Percentiles rank a stretch among this genome's conserved stretches.
phyloP scores from a whole-genome alignment of 352 stramenopile genomes.

The Globisporangium megalacanthum region DNA sequence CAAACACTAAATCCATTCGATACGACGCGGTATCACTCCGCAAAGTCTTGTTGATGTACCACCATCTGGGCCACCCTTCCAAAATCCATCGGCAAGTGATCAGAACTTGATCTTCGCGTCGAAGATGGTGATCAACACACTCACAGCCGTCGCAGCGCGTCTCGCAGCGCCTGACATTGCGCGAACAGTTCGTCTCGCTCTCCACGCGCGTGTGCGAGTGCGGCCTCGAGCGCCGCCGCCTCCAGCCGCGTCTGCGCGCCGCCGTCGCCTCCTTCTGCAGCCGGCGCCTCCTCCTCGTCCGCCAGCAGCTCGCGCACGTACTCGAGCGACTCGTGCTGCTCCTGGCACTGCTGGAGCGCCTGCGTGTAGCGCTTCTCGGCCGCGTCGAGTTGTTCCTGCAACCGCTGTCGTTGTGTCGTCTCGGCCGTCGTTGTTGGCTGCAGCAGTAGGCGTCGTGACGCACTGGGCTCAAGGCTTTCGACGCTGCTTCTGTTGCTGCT shows the following conservation, averaged over 20 bases:
- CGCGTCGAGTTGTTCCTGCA: constrained; percentile 61
- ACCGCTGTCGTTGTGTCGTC: constrained; percentile 16
- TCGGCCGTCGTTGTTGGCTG: background rate
- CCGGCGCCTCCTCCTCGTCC: constrained; percentile 31
- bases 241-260: constrained; percentile 17
- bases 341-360: constrained; percentile 59
- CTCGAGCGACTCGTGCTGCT: constrained; percentile 56
- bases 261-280: background rate
- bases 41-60: no score
- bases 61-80: no score
- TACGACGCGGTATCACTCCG: no score
- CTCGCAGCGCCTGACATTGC: constrained; percentile 52
- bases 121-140: background rate
- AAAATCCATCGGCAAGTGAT: no score
- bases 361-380: constrained; percentile 70
- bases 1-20: no score
- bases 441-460: background rate
- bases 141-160: constrained; percentile 30
- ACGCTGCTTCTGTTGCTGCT: background rate
- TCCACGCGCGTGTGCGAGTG: constrained; percentile 28
- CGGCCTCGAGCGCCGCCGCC: constrained; percentile 17
- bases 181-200: constrained; percentile 59
- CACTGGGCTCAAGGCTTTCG: constrained; percentile 1
- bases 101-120: no score
- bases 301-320: constrained; percentile 52